These are phyloP conservation scores for Trichoderma cornu-damae DNA, from an alignment of 2,329 filamentous ascomycete genomes.

Conservation along the genomic window DNA sequence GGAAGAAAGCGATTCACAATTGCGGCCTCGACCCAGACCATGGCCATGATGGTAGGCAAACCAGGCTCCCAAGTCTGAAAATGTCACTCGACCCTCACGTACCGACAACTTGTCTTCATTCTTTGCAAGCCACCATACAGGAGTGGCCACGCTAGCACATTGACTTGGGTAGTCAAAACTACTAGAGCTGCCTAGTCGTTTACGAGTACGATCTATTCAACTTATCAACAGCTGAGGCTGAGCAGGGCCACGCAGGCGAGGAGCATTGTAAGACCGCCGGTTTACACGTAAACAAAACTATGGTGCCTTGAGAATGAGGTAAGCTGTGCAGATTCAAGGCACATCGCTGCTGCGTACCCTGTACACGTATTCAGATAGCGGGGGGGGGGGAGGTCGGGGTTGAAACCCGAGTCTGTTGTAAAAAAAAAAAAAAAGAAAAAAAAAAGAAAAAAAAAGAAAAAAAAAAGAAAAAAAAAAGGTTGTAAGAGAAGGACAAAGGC, in stretches of 20 bases:
- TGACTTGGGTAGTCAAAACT: too few relatives aligned
- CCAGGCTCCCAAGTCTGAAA: background rate
- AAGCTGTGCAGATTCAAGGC: background rate
- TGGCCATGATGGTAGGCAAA: background rate
- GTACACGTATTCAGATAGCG: background rate
- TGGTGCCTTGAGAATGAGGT: background rate
- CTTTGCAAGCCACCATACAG: background rate
- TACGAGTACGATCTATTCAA: slow-evolving; percentile 2
- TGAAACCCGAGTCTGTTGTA: background rate
- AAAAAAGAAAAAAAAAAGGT: too few relatives aligned
- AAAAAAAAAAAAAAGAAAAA: background rate
- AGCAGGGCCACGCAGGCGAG: background rate
- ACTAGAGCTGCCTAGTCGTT: background rate
- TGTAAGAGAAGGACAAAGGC: too few relatives aligned
- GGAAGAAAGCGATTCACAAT: background rate
- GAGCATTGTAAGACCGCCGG: background rate
- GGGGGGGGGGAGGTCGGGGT: background rate
- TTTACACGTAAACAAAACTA: slow-evolving; percentile 8
- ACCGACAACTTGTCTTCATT: background rate
- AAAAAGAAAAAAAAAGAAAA: too few relatives aligned
- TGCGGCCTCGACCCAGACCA: background rate
- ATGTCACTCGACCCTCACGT: background rate
- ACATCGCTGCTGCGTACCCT: background rate
- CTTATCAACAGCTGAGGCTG: background rate
- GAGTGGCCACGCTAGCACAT: background rate